A percentile compares a stretch with the other conserved stretches of the same genome.
phyloP scores from a whole-genome alignment of 352 stramenopile genomes.

The Thalassiosira exigua region DNA sequence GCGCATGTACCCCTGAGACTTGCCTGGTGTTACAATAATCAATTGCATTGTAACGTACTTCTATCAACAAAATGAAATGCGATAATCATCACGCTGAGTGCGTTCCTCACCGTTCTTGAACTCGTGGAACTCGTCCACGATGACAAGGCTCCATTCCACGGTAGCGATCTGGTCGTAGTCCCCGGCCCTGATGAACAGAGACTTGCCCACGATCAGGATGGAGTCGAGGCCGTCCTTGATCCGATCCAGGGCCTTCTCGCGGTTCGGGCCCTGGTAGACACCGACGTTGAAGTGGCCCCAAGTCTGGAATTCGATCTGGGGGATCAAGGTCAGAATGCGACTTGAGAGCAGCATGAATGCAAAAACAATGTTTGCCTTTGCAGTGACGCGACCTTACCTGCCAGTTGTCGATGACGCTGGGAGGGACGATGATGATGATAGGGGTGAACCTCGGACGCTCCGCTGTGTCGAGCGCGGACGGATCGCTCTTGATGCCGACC shows the following conservation, averaged over 20 bases:
- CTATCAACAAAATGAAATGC: too few species aligned
- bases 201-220: conserved; percentile 79
- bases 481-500: conserved; percentile 23
- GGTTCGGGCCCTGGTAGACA: conserved; percentile 45
- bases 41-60: too few species aligned
- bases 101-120: conserved; percentile 85
- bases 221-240: conserved; percentile 67
- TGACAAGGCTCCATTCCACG: conserved; percentile 78
- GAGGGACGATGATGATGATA: conserved; percentile 82
- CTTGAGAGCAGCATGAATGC: background rate
- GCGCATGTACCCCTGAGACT: conserved; percentile 42
- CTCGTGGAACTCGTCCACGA: conserved; percentile 87
- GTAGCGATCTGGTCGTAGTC: conserved; percentile 61
- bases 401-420: conserved; percentile 81
- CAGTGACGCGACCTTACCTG: conserved; percentile 25
- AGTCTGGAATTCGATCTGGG: conserved; percentile 69
- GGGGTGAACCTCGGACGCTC: conserved; percentile 58
- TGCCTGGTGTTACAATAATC: too few species aligned
- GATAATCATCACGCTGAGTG: too few species aligned
- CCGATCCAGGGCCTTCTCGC: conserved; percentile 59
- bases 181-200: conserved; percentile 59
- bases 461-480: conserved; percentile 14
- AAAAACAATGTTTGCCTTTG: background rate
- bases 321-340: background rate
- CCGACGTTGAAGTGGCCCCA: conserved; percentile 84